phyloP scores from a whole-genome alignment of 1,284 basidiomycete species.

The Puccinia coronata region DNA sequence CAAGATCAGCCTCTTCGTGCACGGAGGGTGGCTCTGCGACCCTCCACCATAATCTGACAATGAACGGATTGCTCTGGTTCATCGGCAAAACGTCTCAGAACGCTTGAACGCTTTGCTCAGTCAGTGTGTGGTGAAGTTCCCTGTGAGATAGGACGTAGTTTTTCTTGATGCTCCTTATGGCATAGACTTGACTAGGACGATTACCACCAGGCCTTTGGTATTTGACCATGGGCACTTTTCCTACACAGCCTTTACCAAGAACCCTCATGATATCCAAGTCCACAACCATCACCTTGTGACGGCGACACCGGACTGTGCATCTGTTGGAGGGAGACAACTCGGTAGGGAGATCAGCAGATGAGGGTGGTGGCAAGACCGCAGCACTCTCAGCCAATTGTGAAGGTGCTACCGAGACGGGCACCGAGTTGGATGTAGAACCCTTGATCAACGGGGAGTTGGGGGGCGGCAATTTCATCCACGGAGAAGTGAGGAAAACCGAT shows the following conservation, averaged over 20 bases:
- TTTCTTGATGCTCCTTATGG: slow-evolving; percentile 95
- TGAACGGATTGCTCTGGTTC: slow-evolving; percentile 76
- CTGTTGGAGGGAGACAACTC: background rate
- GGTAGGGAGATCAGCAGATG: background rate
- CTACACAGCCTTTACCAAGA: slow-evolving; percentile 91
- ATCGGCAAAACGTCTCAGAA: slow-evolving; percentile 77
- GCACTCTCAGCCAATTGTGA: background rate
- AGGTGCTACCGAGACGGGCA: background rate
- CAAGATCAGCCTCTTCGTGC: background rate
- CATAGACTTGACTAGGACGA: slow-evolving; percentile 66
- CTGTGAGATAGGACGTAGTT: slow-evolving; percentile 91
- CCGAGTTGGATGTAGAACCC: background rate
- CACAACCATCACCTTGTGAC: slow-evolving; percentile 62
- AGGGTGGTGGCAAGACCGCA: background rate
- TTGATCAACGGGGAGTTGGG: background rate
- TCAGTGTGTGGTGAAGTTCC: slow-evolving; percentile 90
- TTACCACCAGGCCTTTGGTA: slow-evolving; percentile 3
- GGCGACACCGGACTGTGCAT: background rate
- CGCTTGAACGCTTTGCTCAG: slow-evolving; percentile 88
- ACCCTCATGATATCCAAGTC: slow-evolving; percentile 97
- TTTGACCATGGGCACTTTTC: slow-evolving; percentile 65
- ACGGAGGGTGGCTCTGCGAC: background rate
- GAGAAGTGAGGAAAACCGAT: too few species aligned
- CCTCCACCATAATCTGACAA: slow-evolving; percentile 92
- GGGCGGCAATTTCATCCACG: too few species aligned